Evolutionary conservation across 441 rosid species (phyloP).

Genomic region (Isatis lusitanica): DNA sequence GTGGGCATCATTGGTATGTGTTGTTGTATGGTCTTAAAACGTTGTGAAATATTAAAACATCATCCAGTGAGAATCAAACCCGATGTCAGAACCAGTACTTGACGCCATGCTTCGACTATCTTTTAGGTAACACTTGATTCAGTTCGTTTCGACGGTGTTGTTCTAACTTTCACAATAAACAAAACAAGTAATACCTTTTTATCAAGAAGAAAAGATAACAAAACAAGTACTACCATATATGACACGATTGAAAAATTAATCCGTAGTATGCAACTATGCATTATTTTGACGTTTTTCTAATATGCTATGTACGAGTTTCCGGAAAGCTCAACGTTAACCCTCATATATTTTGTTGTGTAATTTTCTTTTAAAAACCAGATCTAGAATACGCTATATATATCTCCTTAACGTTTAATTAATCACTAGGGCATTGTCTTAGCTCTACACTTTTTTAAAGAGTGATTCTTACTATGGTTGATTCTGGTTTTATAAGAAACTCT

Average conservation of each 20-base stretch:
- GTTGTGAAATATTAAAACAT: too few species aligned
- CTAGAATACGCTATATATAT: not conserved
- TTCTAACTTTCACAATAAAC: too few species aligned
- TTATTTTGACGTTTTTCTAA: not conserved
- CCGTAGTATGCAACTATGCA: not conserved
- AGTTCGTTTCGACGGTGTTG: not conserved
- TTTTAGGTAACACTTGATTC: not conserved
- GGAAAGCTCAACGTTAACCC: too few species aligned
- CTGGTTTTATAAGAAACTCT: not conserved
- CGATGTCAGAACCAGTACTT: too few species aligned
- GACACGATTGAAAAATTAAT: too few species aligned
- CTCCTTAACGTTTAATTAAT: too few species aligned
- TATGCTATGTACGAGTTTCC: not conserved
- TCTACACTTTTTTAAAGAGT: not conserved
- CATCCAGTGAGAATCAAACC: too few species aligned
- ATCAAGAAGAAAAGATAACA: too few species aligned
- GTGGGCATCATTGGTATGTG: not conserved
- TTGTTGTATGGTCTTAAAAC: not conserved
- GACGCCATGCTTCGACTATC: too few species aligned
- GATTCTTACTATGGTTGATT: not conserved
- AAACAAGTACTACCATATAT: too few species aligned
- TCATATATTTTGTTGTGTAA: not conserved
- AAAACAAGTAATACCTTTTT: too few species aligned
- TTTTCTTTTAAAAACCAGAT: not conserved
- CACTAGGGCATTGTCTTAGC: not conserved